Evolutionary conservation across 2,329 filamentous ascomycete genomes (phyloP), one percentile per base, ranked within the genome.

Genomic region (Colletotrichum liaoningense): DNA sequence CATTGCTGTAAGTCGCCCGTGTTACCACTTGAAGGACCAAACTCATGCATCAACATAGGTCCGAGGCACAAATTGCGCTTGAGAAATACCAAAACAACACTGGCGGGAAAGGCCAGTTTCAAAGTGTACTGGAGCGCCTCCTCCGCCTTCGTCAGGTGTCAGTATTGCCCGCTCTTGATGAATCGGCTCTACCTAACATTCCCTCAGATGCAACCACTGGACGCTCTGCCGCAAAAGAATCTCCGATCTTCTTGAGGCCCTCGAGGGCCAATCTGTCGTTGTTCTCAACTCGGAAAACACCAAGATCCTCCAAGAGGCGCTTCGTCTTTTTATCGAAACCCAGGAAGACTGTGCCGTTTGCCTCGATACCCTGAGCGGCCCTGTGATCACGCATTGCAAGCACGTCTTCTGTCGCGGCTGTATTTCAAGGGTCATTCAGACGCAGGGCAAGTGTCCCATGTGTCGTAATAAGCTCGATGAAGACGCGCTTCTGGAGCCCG

Each of bases 261-360:
- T 97, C 2, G 92, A 94, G 56, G 87, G 89, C 19, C 86, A 93
- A 76, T 89, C 91, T 60, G 86, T 92, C 1, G 92, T 97, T 0
- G 87, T 89, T 0, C 86, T 97, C 28, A 96, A 90, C 2, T 87
- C 90, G 0, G 92, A 95, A 80, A 97, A 96, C 78, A 85, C 89
- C 26, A 87, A 87, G 24, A 90, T 94, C 12, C 85, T 97, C 19
- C 94, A 95, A 77, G 89, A 93, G 67, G 89, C 95, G 63, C 87
- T 97, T 4, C 91, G 93, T 73, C 86, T 97, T 8, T 91, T 91
- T 74, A 93, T 96, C 67, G 94, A 97, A 75, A 93, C 88, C 58
- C 93, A 94, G 74, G 95, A 97, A 77, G 92, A 95, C 73, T 98
- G 95, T 78, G 88, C 94, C 0, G 89, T 98, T 64, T 98, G 95